Evolutionary conservation across 129 eudicot genomes (phyloP).

Genomic region (Escallonia herrerae): DNA sequence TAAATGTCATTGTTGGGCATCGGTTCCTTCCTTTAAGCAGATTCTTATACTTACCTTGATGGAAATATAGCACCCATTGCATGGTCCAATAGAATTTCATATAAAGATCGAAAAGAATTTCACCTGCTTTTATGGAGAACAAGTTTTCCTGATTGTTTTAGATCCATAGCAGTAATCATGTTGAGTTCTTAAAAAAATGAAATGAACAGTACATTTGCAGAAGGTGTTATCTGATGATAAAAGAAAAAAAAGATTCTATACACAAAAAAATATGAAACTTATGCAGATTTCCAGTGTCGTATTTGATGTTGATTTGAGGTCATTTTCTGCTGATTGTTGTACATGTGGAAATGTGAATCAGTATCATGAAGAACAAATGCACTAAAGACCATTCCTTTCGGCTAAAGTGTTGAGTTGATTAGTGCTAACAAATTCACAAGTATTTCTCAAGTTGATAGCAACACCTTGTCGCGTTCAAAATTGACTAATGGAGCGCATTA

Average conservation of each 20-base stretch:
- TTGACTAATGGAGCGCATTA: constrained; percentile 12
- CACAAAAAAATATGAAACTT: neutral
- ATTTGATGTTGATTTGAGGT: constrained; percentile 13
- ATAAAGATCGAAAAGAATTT: too few species aligned
- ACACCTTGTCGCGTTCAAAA: constrained; percentile 11
- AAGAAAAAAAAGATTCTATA: neutral
- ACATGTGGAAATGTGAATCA: neutral
- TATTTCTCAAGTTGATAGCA: constrained; percentile 1
- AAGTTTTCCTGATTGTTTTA: too few species aligned
- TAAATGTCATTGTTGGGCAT: constrained; percentile 11
- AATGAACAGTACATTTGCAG: too few species aligned
- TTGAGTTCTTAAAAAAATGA: too few species aligned
- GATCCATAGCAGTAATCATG: too few species aligned
- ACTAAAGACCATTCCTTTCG: constrained; percentile 24
- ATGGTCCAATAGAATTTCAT: too few species aligned
- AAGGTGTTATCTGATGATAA: too few species aligned
- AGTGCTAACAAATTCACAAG: constrained; percentile 12
- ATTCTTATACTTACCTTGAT: constrained; percentile 20
- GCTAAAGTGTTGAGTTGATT: constrained; percentile 18
- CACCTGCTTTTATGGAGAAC: too few species aligned
- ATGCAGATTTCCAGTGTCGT: neutral
- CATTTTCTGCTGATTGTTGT: neutral
- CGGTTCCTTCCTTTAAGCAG: constrained; percentile 7
- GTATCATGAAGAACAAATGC: constrained; percentile 2
- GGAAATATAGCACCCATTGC: constrained; percentile 15